phyloP scores from a whole-genome alignment of 208 protist genomes.

The Porcisia deanei region DNA sequence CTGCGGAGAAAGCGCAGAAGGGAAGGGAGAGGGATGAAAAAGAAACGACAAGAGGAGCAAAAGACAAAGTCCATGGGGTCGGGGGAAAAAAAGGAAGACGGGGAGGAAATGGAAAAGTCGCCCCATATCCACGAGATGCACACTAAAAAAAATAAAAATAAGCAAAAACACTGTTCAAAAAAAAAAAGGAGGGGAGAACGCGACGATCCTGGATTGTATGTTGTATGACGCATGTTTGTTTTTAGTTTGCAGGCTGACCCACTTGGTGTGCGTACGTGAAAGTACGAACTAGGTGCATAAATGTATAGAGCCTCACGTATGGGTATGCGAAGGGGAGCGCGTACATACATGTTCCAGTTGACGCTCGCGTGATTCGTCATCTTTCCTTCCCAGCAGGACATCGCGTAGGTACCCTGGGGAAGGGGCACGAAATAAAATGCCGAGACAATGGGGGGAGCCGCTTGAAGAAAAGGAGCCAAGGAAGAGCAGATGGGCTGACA shows the following conservation, averaged over 20 bases:
- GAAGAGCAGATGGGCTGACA: neutral
- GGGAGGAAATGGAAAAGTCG: conserved; percentile 9
- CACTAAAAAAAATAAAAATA: neutral
- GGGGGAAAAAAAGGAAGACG: conserved; percentile 11
- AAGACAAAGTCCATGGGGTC: neutral
- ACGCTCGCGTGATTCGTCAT: neutral
- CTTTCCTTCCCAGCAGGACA: neutral
- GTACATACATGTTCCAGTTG: neutral
- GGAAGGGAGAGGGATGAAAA: neutral
- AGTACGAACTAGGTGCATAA: neutral
- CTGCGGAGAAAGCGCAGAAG: neutral
- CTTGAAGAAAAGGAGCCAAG: neutral
- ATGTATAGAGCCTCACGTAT: neutral
- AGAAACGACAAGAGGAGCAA: neutral
- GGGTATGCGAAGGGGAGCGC: neutral
- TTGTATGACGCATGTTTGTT: neutral
- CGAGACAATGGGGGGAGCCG: neutral
- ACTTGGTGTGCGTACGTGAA: neutral
- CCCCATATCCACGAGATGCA: conserved; percentile 37
- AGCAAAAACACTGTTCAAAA: neutral
- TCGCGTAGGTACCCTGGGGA: neutral
- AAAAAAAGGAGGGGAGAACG: neutral
- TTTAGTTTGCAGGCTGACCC: neutral
- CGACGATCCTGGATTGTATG: neutral
- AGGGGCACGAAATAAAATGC: neutral